Evolutionary conservation across 2,329 filamentous ascomycete genomes (phyloP), one percentile per base, ranked within the genome.

Genomic region (Phoma sp.): DNA sequence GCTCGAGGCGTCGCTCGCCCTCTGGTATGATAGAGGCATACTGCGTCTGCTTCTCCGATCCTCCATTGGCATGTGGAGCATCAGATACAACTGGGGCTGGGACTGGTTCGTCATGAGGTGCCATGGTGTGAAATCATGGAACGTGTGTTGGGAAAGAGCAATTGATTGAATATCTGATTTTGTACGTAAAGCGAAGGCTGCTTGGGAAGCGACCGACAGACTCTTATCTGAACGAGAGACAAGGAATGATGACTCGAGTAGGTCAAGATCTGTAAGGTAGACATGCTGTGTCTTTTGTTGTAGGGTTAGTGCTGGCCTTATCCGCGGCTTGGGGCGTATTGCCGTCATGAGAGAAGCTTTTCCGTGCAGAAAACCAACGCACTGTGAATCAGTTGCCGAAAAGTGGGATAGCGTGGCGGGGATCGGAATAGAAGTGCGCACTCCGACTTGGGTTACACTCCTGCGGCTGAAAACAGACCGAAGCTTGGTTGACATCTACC

Each of bases 111-210:
- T 49, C 52, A 62, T 55, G 61, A 49, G 50, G 52, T 47, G 68
- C 64, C 71, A 73, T 74, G 53, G n/a, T 64, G 52, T 50, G 47
- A 55, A 58, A 50, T 62, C 67, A 71, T 71, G 53, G 48, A 64
- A 66, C 50, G 53, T 49, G 44, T 54, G 10, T 42, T 13, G 8
- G n/a, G 9, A 8, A 30, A 48, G 1, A 14, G 48, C n/a, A 18
- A n/a, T 33, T 14, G 18, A 10, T 22, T 7, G 36, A 32, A 13
- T 29, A 7, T 6, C 38, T 29, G 14, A 35, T 23, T 11, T 30
- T 22, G 14, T 38, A 37, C 25, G 38, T 14, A 33, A 24, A 47
- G 22, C 6, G 5, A 45, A 30, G 10, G 25, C n/a, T 29, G 14
- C 37, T 27, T 27, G n/a, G 24, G 38, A 27, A 33, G 30, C 42